Percentiles rank a stretch among this genome's conserved stretches.
Conservation (phyloP, 257 asterid species). For the Lycium barbarum region DNA sequence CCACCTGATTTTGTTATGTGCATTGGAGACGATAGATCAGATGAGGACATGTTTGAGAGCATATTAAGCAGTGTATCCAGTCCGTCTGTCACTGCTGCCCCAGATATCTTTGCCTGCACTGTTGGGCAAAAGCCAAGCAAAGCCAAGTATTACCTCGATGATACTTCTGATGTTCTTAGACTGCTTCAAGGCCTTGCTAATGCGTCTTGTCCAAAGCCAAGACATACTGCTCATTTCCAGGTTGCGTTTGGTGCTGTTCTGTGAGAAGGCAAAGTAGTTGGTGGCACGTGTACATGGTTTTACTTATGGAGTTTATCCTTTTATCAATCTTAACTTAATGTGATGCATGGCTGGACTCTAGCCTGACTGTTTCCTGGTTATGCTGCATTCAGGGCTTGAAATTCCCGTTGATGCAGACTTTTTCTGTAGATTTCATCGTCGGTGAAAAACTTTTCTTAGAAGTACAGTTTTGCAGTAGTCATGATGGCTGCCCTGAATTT, state of each 20-base stretch:
- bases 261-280: conserved; percentile 35
- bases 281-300: conserved; percentile 33
- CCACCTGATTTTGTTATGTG: conserved; percentile 84
- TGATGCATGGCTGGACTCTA: conserved; percentile 39
- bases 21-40: conserved; percentile 87
- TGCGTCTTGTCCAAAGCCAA: conserved; percentile 69
- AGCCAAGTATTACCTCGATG: conserved; percentile 90
- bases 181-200: conserved; percentile 71
- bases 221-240: conserved; percentile 50
- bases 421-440: conserved; percentile 30
- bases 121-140: conserved; percentile 98
- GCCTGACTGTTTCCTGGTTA: conserved; percentile 28
- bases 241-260: conserved; percentile 59
- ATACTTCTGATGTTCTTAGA: conserved; percentile 70
- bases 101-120: conserved; percentile 87
- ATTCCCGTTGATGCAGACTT: conserved; percentile 2
- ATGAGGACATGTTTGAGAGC: conserved; percentile 95
- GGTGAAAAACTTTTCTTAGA: conserved; percentile 15
- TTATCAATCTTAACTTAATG: conserved; percentile 43
- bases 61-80: conserved; percentile 54
- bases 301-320: conserved; percentile 34
- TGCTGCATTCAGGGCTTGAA: conserved; percentile 18
- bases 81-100: conserved; percentile 51
- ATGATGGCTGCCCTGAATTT: conserved; percentile 42
- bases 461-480: conserved; percentile 45